phyloP scores from a whole-genome alignment of 331 rosid species.

The Quercus phellos region DNA sequence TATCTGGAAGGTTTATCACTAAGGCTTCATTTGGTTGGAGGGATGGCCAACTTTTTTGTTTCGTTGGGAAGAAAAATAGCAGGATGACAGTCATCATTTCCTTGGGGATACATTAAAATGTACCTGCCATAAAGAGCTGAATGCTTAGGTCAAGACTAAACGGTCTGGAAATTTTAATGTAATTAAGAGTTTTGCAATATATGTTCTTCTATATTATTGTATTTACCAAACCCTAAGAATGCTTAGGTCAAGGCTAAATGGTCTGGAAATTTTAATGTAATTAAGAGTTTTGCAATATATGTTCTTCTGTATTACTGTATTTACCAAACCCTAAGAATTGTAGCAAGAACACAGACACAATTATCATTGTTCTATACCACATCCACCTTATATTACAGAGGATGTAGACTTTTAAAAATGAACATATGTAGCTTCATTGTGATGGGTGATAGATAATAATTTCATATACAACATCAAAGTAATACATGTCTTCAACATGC shows the following conservation, averaged over 20 bases:
- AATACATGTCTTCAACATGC: neutral
- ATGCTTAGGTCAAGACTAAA: slow-evolving; percentile 22
- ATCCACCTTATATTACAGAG: neutral
- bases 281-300: neutral
- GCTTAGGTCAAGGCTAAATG: slow-evolving; percentile 23
- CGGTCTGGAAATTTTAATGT: slow-evolving; percentile 5
- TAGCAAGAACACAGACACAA: neutral
- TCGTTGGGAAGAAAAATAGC: too few relatives aligned
- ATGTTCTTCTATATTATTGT: too few relatives aligned
- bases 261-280: slow-evolving; percentile 4
- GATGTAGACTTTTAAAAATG: slow-evolving; percentile 6
- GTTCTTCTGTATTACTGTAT: too few relatives aligned
- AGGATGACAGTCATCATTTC: slow-evolving; percentile 92
- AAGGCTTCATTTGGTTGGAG: too few relatives aligned
- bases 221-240: too few relatives aligned
- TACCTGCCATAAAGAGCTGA: slow-evolving; percentile 60
- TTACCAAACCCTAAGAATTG: too few relatives aligned
- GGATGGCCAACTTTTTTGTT: too few relatives aligned
- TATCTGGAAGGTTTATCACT: neutral
- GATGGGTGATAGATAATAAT: neutral
- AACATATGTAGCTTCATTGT: neutral
- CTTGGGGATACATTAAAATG: slow-evolving; percentile 93
- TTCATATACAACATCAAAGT: neutral
- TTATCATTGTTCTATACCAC: neutral
- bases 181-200: neutral